Conservation (phyloP, 1,284 basidiomycete species). For the Ganoderma lingzhi region DNA sequence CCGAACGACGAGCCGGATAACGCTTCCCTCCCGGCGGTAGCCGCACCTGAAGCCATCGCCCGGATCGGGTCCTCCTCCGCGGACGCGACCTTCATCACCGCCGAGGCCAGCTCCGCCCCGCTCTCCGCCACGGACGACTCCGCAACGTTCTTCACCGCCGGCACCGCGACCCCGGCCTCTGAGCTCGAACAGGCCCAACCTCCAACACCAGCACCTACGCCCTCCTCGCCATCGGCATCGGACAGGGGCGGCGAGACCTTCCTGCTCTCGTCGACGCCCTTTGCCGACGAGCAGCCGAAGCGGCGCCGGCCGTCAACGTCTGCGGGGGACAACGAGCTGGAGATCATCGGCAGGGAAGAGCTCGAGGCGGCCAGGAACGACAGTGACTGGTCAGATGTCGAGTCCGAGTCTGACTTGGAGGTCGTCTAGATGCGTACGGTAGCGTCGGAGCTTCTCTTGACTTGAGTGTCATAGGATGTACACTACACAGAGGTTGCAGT, state of each 20-base stretch:
- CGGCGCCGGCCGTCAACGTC: not conserved
- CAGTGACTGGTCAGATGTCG: constrained; percentile 1
- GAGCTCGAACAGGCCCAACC: not conserved
- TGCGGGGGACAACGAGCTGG: constrained; percentile 22
- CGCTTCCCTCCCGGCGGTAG: not conserved
- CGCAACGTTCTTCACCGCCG: not conserved
- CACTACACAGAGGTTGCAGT: not conserved
- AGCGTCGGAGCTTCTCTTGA: too few species aligned
- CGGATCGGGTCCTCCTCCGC: not conserved
- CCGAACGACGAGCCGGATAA: not conserved
- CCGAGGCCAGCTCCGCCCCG: not conserved
- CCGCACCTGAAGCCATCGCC: not conserved
- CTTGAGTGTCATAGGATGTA: too few species aligned
- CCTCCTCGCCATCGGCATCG: constrained; percentile 10
- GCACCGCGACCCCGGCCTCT: not conserved
- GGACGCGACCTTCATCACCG: not conserved
- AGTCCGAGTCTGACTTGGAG: not conserved
- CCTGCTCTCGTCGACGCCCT: constrained; percentile 27
- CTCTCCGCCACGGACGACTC: not conserved
- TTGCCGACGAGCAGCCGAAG: constrained; percentile 22
- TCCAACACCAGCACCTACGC: not conserved
- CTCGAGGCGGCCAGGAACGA: constrained; percentile 10
- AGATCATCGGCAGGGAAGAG: constrained; percentile 31
- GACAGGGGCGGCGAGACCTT: constrained; percentile 19
- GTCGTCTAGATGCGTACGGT: not conserved